Base-by-base conservation (phyloP, 139 green algal species). In the Desmodesmus armatus region DNA sequence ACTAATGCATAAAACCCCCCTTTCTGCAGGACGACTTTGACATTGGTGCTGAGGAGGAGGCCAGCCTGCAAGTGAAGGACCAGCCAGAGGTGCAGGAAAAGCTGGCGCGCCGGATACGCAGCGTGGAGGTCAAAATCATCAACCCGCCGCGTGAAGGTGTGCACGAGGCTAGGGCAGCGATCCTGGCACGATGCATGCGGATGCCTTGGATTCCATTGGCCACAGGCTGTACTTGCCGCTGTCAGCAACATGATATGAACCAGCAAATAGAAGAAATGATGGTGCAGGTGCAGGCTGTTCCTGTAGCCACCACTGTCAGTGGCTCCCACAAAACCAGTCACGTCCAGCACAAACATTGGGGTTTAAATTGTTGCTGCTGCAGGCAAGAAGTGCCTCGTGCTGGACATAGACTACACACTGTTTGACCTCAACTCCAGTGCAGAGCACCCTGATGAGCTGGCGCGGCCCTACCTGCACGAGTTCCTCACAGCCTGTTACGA, bases 321-420 rank as follows among this genome's bases (percentile, higher is more conserved):
- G n/a, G n/a, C n/a, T n/a, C n/a, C n/a, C n/a, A n/a, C n/a, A n/a
- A n/a, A n/a, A n/a, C n/a, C n/a, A n/a, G n/a, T n/a, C n/a, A n/a
- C n/a, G n/a, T n/a, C n/a, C n/a, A n/a, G n/a, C n/a, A n/a, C n/a
- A n/a, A n/a, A n/a, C n/a, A n/a, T n/a, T n/a, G n/a, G n/a, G n/a
- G n/a, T n/a, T n/a, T n/a, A n/a, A 19, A 2, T 62, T 62, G 21
- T 62, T 0, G 29, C 25, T 72, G n/a, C 6, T 72, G 71, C 83
- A 2, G 97, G 96, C 35, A 98, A 98, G 86, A 99, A 98, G 89
- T 93, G 92, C 43, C 79, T 98, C 0, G 96, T 99, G 55, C 89
- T 98, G 29, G 97, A 99, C 89, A 99, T 99, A 70, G 96, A 99
- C 88, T 98, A 99, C 93, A 98, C 96, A 17, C 89, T 99, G 13